Percentiles rank a stretch among this genome's conserved stretches.
Conservation (phyloP, 208 protist species). For the Leishmania lainsoni region DNA sequence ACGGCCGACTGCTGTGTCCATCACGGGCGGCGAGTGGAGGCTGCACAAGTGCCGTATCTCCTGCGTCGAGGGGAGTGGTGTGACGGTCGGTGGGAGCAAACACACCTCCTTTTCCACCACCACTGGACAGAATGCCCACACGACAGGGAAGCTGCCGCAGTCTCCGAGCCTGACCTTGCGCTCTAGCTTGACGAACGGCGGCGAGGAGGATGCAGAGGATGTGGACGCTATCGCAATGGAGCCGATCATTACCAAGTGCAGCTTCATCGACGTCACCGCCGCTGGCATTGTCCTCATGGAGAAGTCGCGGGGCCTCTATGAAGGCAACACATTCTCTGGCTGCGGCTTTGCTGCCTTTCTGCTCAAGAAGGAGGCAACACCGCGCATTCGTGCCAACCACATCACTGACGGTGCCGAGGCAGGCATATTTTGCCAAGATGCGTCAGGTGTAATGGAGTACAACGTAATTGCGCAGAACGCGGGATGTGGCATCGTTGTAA, state of each 20-base stretch:
- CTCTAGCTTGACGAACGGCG: not conserved
- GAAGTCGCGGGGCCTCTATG: slow-evolving; percentile 62
- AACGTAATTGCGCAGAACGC: slow-evolving; percentile 82
- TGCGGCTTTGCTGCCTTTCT: slow-evolving; percentile 87
- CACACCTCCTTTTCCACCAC: not conserved
- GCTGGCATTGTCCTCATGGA: slow-evolving; percentile 78
- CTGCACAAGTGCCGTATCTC: slow-evolving; percentile 77
- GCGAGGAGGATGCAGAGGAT: slow-evolving; percentile 6
- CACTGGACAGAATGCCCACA: not conserved
- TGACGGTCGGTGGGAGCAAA: slow-evolving; percentile 42
- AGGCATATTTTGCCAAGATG: slow-evolving; percentile 88
- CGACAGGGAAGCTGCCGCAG: not conserved
- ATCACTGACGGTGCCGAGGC: slow-evolving; percentile 74
- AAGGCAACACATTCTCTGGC: slow-evolving; percentile 72
- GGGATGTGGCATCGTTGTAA: slow-evolving; percentile 83
- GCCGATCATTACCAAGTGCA: slow-evolving; percentile 74
- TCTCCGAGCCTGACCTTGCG: not conserved
- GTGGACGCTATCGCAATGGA: slow-evolving; percentile 31
- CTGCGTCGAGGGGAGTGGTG: slow-evolving; percentile 67
- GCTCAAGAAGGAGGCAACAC: slow-evolving; percentile 59
- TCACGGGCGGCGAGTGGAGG: slow-evolving; percentile 74
- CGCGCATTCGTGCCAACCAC: slow-evolving; percentile 62
- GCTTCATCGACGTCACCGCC: slow-evolving; percentile 73
- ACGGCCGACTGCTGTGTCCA: slow-evolving; percentile 60
- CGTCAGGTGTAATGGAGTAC: slow-evolving; percentile 67